Percentiles rank a stretch among this genome's conserved stretches.
These are phyloP conservation scores for Auricularia sp. DNA, from an alignment of 768 basidiomycete genomes.

Conservation along the genomic window DNA sequence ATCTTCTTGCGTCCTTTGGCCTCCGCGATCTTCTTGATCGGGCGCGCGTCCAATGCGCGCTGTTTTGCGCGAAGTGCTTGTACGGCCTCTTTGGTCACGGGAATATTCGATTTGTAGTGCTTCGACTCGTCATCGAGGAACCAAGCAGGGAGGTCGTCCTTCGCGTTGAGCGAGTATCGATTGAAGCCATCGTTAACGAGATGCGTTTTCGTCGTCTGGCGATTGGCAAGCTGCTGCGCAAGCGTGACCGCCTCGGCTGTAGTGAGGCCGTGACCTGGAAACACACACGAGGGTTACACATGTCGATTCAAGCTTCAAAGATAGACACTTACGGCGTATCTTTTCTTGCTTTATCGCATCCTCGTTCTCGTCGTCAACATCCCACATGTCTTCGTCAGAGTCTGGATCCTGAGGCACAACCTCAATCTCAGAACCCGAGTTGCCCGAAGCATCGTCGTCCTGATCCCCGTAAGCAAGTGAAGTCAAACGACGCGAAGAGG, in stretches of 20 bases:
- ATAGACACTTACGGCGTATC: slow-evolving; percentile 47
- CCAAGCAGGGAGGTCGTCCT: slow-evolving; percentile 89
- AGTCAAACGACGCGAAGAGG: slow-evolving; percentile 10
- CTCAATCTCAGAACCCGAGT: slow-evolving; percentile 36
- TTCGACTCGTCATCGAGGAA: slow-evolving; percentile 95
- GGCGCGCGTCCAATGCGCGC: slow-evolving; percentile 88
- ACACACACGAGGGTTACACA: slow-evolving; percentile 4
- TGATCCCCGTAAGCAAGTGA: slow-evolving; percentile 15
- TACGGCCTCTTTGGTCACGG: slow-evolving; percentile 94
- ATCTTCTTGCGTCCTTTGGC: slow-evolving; percentile 96
- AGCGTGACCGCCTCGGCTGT: slow-evolving; percentile 88
- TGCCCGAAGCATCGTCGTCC: slow-evolving; percentile 27
- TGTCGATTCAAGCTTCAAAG: neutral
- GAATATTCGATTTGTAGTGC: slow-evolving; percentile 87
- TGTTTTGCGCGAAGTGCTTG: slow-evolving; percentile 76
- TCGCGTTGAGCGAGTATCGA: slow-evolving; percentile 82
- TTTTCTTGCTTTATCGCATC: slow-evolving; percentile 55
- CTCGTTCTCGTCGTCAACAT: slow-evolving; percentile 66
- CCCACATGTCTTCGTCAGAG: slow-evolving; percentile 59
- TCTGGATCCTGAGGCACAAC: slow-evolving; percentile 52
- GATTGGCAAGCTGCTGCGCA: slow-evolving; percentile 85
- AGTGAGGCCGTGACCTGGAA: slow-evolving; percentile 63
- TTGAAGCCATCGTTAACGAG: slow-evolving; percentile 94
- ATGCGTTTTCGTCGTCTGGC: slow-evolving; percentile 76
- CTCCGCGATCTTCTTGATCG: slow-evolving; percentile 98